Evolutionary conservation across 148 eudicot species (phyloP), one percentile per base, ranked within the genome.

Genomic region (Rhododendron ovatum): DNA sequence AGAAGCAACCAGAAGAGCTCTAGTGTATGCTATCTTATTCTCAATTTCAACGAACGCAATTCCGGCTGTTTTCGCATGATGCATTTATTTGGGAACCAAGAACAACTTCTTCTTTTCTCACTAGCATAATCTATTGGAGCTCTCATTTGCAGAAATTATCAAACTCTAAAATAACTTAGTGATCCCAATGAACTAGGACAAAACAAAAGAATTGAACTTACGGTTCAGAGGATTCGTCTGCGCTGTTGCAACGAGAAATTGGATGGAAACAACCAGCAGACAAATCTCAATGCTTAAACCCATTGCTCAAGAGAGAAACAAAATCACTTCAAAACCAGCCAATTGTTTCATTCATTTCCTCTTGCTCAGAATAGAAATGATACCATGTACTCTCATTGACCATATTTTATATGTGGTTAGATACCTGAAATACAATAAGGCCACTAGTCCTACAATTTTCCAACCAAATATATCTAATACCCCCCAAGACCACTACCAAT

Each of bases 141-240:
- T 61, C 71, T 63, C 30, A n/a, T 63, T 63, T 63, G 71, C 30
- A 63, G 6, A 74, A 69, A 75, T 20, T 11, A 71, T 22, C 2
- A 30, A 48, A 45, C 15, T 69, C 41, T 35, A 47, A 18, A 18
- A 76, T 9, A 18, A 78, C 4, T 12, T n/a, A 45, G 53, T 12
- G 35, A 78, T 26, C n/a, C 48, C 55, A 12, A 47, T 13, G n/a
- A 78, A 83, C 69, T 30, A 12, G 43, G 41, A 33, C 24, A 6
- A 71, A 47, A 26, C 37, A 1, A 73, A 53, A 69, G 81, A 55
- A 76, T 3, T 41, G 41, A 88, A 90, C 95, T 94, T 86, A 95
- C 98, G 84, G 73, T 95, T 96, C 28, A 79, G 78, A 24, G 71
- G 5, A 85, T 90, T 35, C n/a, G 91, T 92, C 65, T 85, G 83